phyloP scores from a whole-genome alignment of 1,139 yeast genomes.

The Saccharomyces hybrid region DNA sequence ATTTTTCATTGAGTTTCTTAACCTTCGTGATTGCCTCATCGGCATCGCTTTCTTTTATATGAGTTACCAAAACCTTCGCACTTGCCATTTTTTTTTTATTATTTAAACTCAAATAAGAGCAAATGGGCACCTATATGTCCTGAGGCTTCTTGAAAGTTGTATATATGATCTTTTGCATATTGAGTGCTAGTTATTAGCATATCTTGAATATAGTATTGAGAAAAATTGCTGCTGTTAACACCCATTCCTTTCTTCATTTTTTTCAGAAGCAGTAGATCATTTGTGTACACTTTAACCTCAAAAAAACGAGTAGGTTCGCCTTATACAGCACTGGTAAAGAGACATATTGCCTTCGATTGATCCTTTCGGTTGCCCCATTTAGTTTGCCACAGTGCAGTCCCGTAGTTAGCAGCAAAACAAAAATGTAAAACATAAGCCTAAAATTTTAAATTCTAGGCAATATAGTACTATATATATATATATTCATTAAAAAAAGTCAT shows the following conservation, averaged over 20 bases:
- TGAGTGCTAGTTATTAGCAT: neutral
- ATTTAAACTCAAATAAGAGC: neutral
- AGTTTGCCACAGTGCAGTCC: too few relatives aligned
- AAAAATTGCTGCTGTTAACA: neutral
- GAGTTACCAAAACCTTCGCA: conserved; percentile 36
- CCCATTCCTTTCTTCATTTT: too few relatives aligned
- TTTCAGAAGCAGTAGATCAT: too few relatives aligned
- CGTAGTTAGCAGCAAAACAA: too few relatives aligned
- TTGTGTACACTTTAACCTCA: too few relatives aligned
- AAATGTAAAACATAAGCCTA: neutral
- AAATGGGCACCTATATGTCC: neutral
- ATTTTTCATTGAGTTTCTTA: conserved; percentile 43
- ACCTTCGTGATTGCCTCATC: conserved; percentile 42
- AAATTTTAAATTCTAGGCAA: neutral
- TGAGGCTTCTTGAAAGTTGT: neutral
- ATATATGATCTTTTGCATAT: too few relatives aligned
- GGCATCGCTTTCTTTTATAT: conserved; percentile 38
- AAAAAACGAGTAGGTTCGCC: too few relatives aligned
- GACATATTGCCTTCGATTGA: too few relatives aligned
- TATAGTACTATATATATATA: neutral
- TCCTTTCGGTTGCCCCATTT: too few relatives aligned
- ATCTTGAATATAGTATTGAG: neutral
- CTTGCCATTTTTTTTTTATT: conserved; percentile 6
- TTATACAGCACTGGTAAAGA: too few relatives aligned
- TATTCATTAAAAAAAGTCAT: neutral